Evolutionary conservation across 345 rosid species (phyloP).

Genomic region (Toxicodendron radicans): DNA sequence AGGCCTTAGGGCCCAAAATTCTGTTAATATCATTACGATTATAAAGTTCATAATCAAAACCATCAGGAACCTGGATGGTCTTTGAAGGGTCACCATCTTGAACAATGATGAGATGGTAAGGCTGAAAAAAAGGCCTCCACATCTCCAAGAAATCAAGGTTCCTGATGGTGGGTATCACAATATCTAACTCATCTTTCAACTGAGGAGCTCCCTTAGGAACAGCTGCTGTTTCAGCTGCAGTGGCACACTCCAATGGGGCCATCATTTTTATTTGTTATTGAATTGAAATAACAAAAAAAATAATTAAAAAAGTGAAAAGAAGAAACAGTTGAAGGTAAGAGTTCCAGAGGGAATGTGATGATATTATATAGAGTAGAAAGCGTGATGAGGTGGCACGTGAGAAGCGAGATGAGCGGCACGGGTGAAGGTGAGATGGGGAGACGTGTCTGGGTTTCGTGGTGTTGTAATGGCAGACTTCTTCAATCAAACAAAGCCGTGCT

Average conservation of each 20-base stretch:
- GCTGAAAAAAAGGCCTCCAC: constrained; percentile 98
- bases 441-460: constrained; percentile 19
- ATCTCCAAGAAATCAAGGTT: constrained; percentile 93
- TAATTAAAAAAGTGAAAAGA: background rate
- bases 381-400: constrained; percentile 26
- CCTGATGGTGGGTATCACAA: constrained; percentile 90
- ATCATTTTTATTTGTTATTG: background rate
- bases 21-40: constrained; percentile 87
- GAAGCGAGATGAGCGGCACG: constrained; percentile 19
- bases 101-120: constrained; percentile 91
- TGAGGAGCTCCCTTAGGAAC: constrained; percentile 32
- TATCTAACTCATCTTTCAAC: constrained; percentile 90
- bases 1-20: constrained; percentile 90
- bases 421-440: constrained; percentile 13
- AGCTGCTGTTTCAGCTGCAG: constrained; percentile 37
- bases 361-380: constrained; percentile 2
- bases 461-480: constrained; percentile 13
- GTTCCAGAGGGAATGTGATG: background rate
- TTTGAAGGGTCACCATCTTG: constrained; percentile 96
- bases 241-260: constrained; percentile 54
- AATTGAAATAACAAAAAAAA: background rate
- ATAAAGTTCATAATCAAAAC: constrained; percentile 89
- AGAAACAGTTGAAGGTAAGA: background rate
- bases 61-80: constrained; percentile 80
- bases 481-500: constrained; percentile 14